phyloP scores from a whole-genome alignment of 2,329 filamentous ascomycete species.

The Orbilia brochopaga region DNA sequence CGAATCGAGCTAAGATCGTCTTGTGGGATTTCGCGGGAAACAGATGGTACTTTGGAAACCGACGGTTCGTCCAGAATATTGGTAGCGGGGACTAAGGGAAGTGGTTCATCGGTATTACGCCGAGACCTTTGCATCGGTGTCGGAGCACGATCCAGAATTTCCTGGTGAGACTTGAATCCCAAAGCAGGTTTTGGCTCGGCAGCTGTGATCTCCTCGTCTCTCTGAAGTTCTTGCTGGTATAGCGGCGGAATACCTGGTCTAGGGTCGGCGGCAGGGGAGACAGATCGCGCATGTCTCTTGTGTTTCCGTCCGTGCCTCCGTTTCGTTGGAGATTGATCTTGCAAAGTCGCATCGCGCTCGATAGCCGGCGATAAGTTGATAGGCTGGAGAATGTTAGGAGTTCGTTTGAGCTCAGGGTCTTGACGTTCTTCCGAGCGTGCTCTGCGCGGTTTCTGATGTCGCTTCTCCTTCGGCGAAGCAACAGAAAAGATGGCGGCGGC shows the following conservation, averaged over 20 bases:
- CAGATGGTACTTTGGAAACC: no score
- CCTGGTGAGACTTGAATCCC: not conserved
- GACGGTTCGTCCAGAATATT: no score
- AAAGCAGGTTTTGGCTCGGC: not conserved
- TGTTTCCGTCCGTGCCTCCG: not conserved
- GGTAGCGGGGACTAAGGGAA: no score
- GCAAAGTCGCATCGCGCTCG: no score
- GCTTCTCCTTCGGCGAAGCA: not conserved
- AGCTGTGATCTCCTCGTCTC: not conserved
- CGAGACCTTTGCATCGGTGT: not conserved
- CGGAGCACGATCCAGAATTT: not conserved
- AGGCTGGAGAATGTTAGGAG: not conserved
- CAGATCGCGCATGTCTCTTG: not conserved
- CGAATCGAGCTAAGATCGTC: no score
- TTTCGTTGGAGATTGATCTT: not conserved
- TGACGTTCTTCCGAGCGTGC: not conserved
- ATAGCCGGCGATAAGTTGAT: not conserved
- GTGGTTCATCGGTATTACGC: no score
- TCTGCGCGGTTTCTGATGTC: not conserved
- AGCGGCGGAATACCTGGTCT: not conserved
- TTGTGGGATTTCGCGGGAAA: no score
- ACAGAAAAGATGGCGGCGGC: not conserved
- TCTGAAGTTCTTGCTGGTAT: not conserved
- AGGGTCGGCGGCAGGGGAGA: not conserved
- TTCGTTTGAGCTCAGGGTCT: not conserved